Conservation (phyloP, 345 rosid genomes). For the Lepidium africanum region DNA sequence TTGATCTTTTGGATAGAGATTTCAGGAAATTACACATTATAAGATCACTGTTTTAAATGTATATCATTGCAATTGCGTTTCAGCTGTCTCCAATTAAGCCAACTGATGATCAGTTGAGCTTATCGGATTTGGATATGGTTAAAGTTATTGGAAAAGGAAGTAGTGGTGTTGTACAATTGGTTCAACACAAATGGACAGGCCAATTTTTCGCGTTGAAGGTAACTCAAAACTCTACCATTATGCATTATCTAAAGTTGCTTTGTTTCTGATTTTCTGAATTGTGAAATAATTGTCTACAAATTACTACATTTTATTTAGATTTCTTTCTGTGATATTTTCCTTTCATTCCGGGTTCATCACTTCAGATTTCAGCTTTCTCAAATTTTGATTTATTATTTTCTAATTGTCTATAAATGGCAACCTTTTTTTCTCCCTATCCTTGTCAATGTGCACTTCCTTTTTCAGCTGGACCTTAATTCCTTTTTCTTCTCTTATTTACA, state of each 20-base stretch:
- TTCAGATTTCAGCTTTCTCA: background rate
- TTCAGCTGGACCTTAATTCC: background rate
- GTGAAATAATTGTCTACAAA: background rate
- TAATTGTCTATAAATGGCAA: background rate
- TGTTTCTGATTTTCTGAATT: background rate
- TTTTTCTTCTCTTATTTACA: background rate
- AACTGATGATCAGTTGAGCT: slow-evolving; percentile 63
- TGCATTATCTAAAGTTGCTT: background rate
- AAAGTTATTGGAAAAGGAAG: slow-evolving; percentile 90
- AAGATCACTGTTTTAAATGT: background rate
- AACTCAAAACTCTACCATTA: background rate
- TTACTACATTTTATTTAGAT: background rate
- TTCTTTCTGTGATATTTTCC: background rate
- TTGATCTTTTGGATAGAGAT: background rate
- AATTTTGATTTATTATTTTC: background rate
- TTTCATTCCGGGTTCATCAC: background rate
- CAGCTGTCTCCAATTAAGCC: slow-evolving; percentile 72
- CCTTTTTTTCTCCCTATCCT: background rate
- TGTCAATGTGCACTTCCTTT: background rate
- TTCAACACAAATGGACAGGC: slow-evolving; percentile 93
- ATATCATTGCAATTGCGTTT: background rate
- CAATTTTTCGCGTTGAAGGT: slow-evolving; percentile 94
- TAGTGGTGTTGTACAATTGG: slow-evolving; percentile 89
- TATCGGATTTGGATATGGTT: slow-evolving; percentile 66
- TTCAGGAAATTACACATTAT: background rate